Evolutionary conservation across 225 moss, liverwort and hornwort species (phyloP), one percentile per base, ranked within the genome.

Genomic region (Marchantia paleacea): DNA sequence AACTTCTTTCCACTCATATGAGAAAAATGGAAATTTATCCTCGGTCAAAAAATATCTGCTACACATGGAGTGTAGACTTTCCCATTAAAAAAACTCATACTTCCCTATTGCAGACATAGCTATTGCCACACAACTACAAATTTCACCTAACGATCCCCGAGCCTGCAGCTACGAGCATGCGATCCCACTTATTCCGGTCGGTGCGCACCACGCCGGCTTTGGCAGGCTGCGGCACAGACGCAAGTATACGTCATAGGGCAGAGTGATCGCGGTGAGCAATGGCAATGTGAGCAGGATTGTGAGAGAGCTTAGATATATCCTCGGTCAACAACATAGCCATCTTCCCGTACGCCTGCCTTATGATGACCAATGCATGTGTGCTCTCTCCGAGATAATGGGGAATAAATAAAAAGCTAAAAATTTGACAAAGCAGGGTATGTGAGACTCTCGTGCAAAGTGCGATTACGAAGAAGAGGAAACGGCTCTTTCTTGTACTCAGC

Each of bases 261-360:
- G 85, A 79, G 70, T 92, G 93, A 80, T 97, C 97, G 11, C 91
- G 95, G 73, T 87, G 89, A 31, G 90, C 92, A 75, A 97, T 92
- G 57, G 97, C 97, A 24, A 89, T 82, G 75, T 97, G 97, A 69
- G 88, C 93, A 20, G 97, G 97, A 82, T 95, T 97, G 71, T 95
- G 88, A 57, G 81, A 78, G 49, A 85, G 75, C 81, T 88, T 88
- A 4, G 85, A 81, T 83, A 88, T 50, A 83, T 88, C 88, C 50
- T 88, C 88, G 48, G 81, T 54, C 25, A 83, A 75, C 85, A 85
- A 62, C 66, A 75, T 75, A 30, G 87, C 88, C 88, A 88, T 88
- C 80, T 82, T 84, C 69, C 74, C 55, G 28, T 76, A 68, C 54
- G 79, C 53, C 79, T 79, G 20, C 79, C 57, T 81, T 51, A 22